phyloP scores from a whole-genome alignment of 1,284 basidiomycete genomes.

The Crepidotus sp. region DNA sequence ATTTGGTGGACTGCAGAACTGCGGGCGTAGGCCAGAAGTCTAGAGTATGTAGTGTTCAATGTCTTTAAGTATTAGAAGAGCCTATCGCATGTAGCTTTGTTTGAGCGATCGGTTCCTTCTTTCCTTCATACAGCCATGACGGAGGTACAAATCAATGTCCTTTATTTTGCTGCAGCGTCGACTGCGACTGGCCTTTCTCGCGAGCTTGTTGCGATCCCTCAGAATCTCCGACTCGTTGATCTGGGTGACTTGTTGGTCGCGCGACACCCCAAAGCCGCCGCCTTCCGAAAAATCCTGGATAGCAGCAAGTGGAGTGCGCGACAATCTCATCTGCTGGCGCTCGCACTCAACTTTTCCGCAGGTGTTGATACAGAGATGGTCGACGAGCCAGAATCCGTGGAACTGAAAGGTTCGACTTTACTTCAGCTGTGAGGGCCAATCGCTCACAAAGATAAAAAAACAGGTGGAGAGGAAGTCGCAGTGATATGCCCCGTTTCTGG shows the following conservation, averaged over 20 bases:
- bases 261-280: conserved; percentile 39
- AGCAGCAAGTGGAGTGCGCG: conserved; percentile 67
- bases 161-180: conserved; percentile 75
- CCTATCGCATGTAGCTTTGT: too few relatives aligned
- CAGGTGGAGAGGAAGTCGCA: conserved; percentile 73
- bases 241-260: conserved; percentile 42
- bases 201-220: conserved; percentile 40
- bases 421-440: too few relatives aligned
- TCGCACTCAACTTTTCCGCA: too few relatives aligned
- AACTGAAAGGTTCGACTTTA: too few relatives aligned
- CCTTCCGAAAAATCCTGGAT: conserved; percentile 44
- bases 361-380: conserved; percentile 77
- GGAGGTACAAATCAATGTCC: conserved; percentile 43
- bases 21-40: conserved; percentile 16
- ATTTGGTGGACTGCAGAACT: conserved; percentile 86
- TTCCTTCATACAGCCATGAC: conserved; percentile 5
- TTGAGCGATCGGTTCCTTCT: background rate
- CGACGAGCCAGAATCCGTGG: conserved; percentile 41
- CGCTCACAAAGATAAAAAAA: too few relatives aligned
- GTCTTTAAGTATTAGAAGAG: too few relatives aligned
- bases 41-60: too few relatives aligned
- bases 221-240: conserved; percentile 40
- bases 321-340: too few relatives aligned
- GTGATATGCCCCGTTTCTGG: conserved; percentile 80
- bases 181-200: conserved; percentile 52